Evolutionary conservation across 2,329 filamentous ascomycete genomes (phyloP), one percentile per base, ranked within the genome.

Genomic region (Ophidiomyces ophidiicola): DNA sequence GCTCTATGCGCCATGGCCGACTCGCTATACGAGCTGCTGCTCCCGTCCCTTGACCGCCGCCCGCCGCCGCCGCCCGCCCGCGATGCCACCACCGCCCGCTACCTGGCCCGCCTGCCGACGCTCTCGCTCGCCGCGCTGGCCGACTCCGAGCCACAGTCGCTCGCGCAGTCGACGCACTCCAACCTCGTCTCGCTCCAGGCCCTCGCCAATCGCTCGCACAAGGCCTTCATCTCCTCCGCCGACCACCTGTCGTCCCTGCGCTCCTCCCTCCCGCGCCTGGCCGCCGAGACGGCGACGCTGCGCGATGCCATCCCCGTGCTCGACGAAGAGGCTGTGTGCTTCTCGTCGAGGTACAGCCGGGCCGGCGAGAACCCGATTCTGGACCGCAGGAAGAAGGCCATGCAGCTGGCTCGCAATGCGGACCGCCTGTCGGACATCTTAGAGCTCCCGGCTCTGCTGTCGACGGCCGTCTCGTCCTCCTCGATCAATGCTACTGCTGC

Each of bases 361-460:
- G 76, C 73, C 40, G 71, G 71, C 38, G 76, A 81, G 44, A 80
- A 77, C 48, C 71, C 77, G 35, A 65, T 84, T 0, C 68, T 94
- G 19, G 77, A 78, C 36, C 67, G 79, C 18, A 75, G 90, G 48
- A 83, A 82, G 52, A 79, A 81, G 54, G 82, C 84, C 0, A 73
- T 94, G 53, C 70, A 93, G 15, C 69, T 96, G 11, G 76, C 84
- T 12, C 74, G 83, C 33, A 96, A 94, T 56, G 80, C 88, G 19
- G 88, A 94, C 57, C 77, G 88, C 40, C 70, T 96, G 2, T 81
- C 86, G 20, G 87, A 94, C 57, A 79, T 96, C 21, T 75, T 98
- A 43, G 88, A 96, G 53, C 72, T 98, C 20, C 90, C 90, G 0
- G 78, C 81, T 0, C 66, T 96, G 23, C 72, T 98, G 10, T 81